These are phyloP conservation scores for Trichoderma pleuroti DNA, from an alignment of 2,329 filamentous ascomycete species.

Conservation along the genomic window DNA sequence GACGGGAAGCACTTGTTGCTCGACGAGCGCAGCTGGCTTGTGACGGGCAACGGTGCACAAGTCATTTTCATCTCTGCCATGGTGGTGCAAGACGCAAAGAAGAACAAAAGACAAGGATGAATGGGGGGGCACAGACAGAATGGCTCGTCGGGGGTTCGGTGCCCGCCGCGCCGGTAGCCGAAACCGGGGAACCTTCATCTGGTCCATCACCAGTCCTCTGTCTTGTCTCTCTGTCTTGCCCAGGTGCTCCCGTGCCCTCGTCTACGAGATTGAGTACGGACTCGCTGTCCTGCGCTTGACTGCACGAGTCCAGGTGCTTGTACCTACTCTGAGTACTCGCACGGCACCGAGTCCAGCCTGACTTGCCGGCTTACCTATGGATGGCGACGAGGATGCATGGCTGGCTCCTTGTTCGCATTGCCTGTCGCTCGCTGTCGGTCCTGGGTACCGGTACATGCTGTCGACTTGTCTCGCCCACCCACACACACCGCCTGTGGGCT, in stretches of 20 bases:
- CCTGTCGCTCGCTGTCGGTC: background rate
- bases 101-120: background rate
- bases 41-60: background rate
- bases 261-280: background rate
- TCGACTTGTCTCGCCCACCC: slow-evolving; percentile 13
- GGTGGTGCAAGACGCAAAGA: background rate
- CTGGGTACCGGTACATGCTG: background rate
- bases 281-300: background rate
- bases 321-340: background rate
- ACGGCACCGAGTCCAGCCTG: background rate
- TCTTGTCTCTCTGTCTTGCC: background rate
- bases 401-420: background rate
- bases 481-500: slow-evolving; percentile 35
- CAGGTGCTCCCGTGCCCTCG: background rate
- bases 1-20: background rate
- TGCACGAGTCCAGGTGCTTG: background rate
- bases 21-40: background rate
- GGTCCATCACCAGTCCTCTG: background rate
- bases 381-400: background rate
- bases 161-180: slow-evolving; percentile 18
- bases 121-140: slow-evolving; percentile 9
- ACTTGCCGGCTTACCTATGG: background rate
- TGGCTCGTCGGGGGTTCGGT: slow-evolving; percentile 8
- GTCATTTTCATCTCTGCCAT: background rate
- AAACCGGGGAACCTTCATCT: slow-evolving; percentile 15